Base-by-base conservation (phyloP, 148 eudicot species). In the Chenopodium suecicum region DNA sequence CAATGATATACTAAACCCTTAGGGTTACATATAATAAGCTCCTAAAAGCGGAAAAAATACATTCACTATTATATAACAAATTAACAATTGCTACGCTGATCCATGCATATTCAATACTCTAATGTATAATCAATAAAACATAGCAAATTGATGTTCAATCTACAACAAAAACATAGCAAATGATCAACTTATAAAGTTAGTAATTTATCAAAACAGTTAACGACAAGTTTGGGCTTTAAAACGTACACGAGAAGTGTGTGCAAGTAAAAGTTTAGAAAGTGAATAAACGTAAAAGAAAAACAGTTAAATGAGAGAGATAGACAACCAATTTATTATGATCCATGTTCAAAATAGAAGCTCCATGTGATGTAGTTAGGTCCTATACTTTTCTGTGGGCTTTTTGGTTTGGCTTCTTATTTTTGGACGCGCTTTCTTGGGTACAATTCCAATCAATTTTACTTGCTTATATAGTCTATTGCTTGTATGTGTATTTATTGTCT, bases 171-270 rank as follows among this genome's bases (percentile, higher is more conserved):
- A 37, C 8, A 41, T 41, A 41, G 44, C 44, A 41, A 41, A 41
- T 41, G 44, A 41, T 41, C 44, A 41, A 6, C 44, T 6, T 41
- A 41, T 37, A 37, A 37, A 37, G 44, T 37, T 37, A 6, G 44
- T 0, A 5, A 41, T 41, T 6, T 41, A 41, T 4, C 44, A 4
- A 5, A 41, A 41, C 7, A 41, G 44, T 41, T 41, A 41, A 41
- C 7, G 44, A 41, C 44, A 41, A 6, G 25, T 22, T 77, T 78
- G 31, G 54, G 9, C 25, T 75, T 69, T 23, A 27, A 64, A 11
- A 8, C 65, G 54, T 81, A 66, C 79, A 74, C 78, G 83, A 81
- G 73, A 81, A 81, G 72, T 46, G 9, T 37, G 56, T 31, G 32
- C 32, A 31, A 4, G 56, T 22, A 4, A 34, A 32, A 44, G 27